Percentiles rank a stretch among this genome's conserved stretches.
Evolutionary conservation across 2,329 filamentous ascomycete genomes (phyloP).

Genomic region (Didymella pinodella): DNA sequence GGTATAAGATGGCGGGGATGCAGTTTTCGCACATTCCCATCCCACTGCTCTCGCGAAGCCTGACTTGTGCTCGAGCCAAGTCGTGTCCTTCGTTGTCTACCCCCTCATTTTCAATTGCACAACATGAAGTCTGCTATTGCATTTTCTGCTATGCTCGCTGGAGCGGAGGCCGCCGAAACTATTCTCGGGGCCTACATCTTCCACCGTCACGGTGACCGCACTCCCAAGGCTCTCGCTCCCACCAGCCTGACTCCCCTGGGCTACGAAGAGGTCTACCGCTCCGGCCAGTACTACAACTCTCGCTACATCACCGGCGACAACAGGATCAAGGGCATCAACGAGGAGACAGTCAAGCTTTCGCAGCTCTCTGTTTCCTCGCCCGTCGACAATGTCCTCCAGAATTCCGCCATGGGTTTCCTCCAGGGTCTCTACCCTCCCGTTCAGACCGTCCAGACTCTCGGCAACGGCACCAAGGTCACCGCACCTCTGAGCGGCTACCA

Average conservation of each 20-base stretch:
- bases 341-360: slow-evolving; percentile 69
- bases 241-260: slow-evolving; percentile 80
- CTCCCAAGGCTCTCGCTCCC: slow-evolving; percentile 75
- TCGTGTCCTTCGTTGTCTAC: slow-evolving; percentile 11
- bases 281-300: slow-evolving; percentile 77
- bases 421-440: slow-evolving; percentile 88
- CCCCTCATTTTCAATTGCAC: slow-evolving; percentile 18
- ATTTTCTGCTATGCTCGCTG: slow-evolving; percentile 35
- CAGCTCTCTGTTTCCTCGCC: slow-evolving; percentile 79
- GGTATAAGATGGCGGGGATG: slow-evolving; percentile 30
- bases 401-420: slow-evolving; percentile 79
- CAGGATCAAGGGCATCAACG: slow-evolving; percentile 71
- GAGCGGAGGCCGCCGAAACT: slow-evolving; percentile 63
- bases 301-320: slow-evolving; percentile 74
- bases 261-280: slow-evolving; percentile 75
- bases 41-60: slow-evolving; percentile 13
- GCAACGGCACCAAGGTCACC: slow-evolving; percentile 72
- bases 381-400: slow-evolving; percentile 78
- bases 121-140: slow-evolving; percentile 41
- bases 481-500: slow-evolving; percentile 83
- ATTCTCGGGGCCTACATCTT: slow-evolving; percentile 86
- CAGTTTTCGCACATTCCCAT: slow-evolving; percentile 4
- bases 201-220: slow-evolving; percentile 88
- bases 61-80: slow-evolving; percentile 18
- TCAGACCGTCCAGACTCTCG: slow-evolving; percentile 65